phyloP scores from a whole-genome alignment of 768 basidiomycete species.

The Chlorophyllum brunneum region DNA sequence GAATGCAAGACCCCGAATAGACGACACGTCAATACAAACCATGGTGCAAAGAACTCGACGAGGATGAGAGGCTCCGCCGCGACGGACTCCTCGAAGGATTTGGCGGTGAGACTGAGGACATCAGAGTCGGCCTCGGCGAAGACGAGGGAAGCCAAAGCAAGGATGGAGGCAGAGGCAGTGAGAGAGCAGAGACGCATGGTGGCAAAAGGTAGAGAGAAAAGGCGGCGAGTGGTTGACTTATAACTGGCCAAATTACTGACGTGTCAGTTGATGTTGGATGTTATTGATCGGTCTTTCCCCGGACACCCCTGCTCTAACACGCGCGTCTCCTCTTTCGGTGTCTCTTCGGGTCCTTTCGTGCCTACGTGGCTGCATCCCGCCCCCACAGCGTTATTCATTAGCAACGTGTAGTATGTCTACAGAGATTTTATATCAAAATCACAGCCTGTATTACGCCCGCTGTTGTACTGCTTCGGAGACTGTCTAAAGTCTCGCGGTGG shows the following conservation, averaged over 20 bases:
- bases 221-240: slow-evolving; percentile 8
- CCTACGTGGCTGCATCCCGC: slow-evolving; percentile 8
- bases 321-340: neutral
- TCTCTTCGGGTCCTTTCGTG: neutral
- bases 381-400: neutral
- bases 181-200: slow-evolving; percentile 66
- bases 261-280: slow-evolving; percentile 37
- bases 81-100: slow-evolving; percentile 66
- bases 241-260: slow-evolving; percentile 34
- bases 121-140: slow-evolving; percentile 66
- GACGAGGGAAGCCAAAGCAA: slow-evolving; percentile 49
- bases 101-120: slow-evolving; percentile 71
- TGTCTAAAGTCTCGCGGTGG: slow-evolving; percentile 63
- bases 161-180: slow-evolving; percentile 47
- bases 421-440: slow-evolving; percentile 54
- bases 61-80: slow-evolving; percentile 69
- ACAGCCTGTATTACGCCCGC: slow-evolving; percentile 67
- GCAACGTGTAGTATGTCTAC: slow-evolving; percentile 18
- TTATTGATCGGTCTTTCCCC: slow-evolving; percentile 1
- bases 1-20: neutral
- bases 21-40: slow-evolving; percentile 35
- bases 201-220: slow-evolving; percentile 22
- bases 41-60: slow-evolving; percentile 94
- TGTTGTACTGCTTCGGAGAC: slow-evolving; percentile 51
- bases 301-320: neutral